phyloP scores from a whole-genome alignment of 257 asterid genomes.

The Craterostigma plantagineum region DNA sequence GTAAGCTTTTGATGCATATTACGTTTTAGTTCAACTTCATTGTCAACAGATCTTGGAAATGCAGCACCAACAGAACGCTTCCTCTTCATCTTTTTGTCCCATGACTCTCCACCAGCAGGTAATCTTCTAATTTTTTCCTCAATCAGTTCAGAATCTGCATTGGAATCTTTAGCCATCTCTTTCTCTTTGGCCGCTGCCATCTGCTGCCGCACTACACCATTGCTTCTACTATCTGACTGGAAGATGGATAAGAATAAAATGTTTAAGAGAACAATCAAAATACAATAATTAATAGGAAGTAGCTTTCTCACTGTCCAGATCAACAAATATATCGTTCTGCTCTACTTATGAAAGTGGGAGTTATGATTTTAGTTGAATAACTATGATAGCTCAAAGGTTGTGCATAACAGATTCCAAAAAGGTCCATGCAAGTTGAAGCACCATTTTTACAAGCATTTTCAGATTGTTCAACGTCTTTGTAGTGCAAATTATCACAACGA shows the following conservation, averaged over 20 bases:
- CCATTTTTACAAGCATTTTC: too few relatives aligned
- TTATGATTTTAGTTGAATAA: too few relatives aligned
- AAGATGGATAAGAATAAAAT: slow-evolving; percentile 7
- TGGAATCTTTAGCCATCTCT: slow-evolving; percentile 43
- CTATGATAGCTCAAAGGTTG: too few relatives aligned
- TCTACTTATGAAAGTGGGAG: too few relatives aligned
- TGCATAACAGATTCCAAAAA: too few relatives aligned
- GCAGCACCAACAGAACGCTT: slow-evolving; percentile 94
- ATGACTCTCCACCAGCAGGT: slow-evolving; percentile 37
- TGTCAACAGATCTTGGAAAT: slow-evolving; percentile 49
- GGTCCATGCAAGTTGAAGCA: too few relatives aligned
- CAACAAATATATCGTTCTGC: too few relatives aligned
- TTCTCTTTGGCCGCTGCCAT: slow-evolving; percentile 44
- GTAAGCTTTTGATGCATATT: slow-evolving; percentile 46
- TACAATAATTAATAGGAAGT: too few relatives aligned
- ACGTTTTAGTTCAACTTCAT: slow-evolving; percentile 57
- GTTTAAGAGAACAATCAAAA: not conserved
- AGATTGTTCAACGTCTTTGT: too few relatives aligned
- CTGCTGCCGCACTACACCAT: slow-evolving; percentile 47
- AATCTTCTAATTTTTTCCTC: not conserved
- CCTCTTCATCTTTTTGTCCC: slow-evolving; percentile 95
- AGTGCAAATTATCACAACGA: too few relatives aligned
- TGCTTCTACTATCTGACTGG: slow-evolving; percentile 71
- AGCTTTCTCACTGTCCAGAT: too few relatives aligned
- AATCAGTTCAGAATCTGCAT: slow-evolving; percentile 39